Conservation (phyloP, 2,329 filamentous ascomycete genomes). For the Aureobasidium sp. region DNA sequence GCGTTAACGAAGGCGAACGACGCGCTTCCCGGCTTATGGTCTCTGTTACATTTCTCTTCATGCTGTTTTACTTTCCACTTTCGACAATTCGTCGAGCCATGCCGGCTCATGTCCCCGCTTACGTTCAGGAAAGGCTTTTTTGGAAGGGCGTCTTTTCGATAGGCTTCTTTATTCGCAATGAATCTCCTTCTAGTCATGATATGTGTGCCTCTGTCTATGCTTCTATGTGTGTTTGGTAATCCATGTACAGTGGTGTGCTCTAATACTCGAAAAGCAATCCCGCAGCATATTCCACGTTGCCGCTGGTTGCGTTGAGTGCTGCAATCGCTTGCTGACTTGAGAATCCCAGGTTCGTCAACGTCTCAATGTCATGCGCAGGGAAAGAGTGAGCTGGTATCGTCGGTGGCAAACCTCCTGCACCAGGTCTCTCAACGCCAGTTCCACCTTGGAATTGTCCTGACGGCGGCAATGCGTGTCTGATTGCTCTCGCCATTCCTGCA, state of each 20-base stretch:
- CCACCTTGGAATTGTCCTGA: slow-evolving; percentile 11
- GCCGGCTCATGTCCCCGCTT: neutral
- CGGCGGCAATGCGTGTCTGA: slow-evolving; percentile 26
- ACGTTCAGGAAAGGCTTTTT: slow-evolving; percentile 10
- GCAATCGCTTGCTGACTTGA: slow-evolving; percentile 36
- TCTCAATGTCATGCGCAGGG: slow-evolving; percentile 33
- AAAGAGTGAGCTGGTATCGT: slow-evolving; percentile 28
- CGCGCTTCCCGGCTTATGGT: neutral
- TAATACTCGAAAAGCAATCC: slow-evolving; percentile 37
- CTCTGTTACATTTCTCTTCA: slow-evolving; percentile 4
- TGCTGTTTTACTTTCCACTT: neutral
- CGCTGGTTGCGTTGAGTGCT: slow-evolving; percentile 39
- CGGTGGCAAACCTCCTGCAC: slow-evolving; percentile 14
- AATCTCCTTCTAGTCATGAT: slow-evolving; percentile 3
- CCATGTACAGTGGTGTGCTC: slow-evolving; percentile 5
- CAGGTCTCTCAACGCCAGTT: slow-evolving; percentile 21
- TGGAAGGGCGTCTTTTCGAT: neutral
- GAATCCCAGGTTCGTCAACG: slow-evolving; percentile 38
- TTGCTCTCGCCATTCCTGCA: slow-evolving; percentile 47
- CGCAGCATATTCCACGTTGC: slow-evolving; percentile 41
- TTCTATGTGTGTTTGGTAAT: neutral
- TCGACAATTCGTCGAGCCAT: neutral
- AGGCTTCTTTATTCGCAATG: slow-evolving; percentile 2
- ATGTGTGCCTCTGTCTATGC: neutral
- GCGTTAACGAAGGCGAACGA: slow-evolving; percentile 2